A percentile compares a stretch with the other conserved stretches of the same genome.
phyloP scores from a whole-genome alignment of 2,329 filamentous ascomycete species.

The Acrodontium crateriforme region DNA sequence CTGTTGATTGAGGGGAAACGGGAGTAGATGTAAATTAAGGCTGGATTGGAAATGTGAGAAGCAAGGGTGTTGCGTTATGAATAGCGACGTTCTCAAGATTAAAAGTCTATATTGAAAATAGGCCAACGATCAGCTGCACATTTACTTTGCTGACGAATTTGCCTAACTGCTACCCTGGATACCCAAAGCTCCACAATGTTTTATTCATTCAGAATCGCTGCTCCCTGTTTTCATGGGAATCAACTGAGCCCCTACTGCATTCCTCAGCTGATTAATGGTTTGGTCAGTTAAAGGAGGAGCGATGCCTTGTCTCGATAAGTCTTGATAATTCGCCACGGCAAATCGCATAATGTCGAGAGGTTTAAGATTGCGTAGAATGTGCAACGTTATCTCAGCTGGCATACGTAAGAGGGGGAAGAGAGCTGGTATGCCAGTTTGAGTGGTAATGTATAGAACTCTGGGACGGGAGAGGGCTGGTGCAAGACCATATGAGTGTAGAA shows the following conservation, averaged over 20 bases:
- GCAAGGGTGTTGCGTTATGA: no score
- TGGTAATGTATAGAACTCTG: conserved; percentile 18
- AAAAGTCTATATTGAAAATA: no score
- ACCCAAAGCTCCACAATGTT: no score
- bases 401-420: conserved; percentile 19
- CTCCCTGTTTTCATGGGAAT: no score
- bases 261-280: conserved; percentile 14
- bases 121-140: no score
- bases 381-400: conserved; percentile 28
- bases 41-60: no score
- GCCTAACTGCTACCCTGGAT: no score
- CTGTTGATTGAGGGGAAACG: conserved; percentile 3
- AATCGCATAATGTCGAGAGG: conserved; percentile 26
- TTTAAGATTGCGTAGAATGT: conserved; percentile 23
- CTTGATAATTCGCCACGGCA: conserved; percentile 24
- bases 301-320: conserved; percentile 20
- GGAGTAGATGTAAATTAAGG: no score
- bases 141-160: no score
- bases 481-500: conserved; percentile 26
- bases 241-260: conserved; percentile 11
- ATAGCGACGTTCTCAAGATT: no score
- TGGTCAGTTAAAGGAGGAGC: conserved; percentile 18
- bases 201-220: no score
- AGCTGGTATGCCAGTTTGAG: conserved; percentile 15
- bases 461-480: conserved; percentile 20